Conservation (phyloP, 345 rosid species). For the Eutrema yunnanense region DNA sequence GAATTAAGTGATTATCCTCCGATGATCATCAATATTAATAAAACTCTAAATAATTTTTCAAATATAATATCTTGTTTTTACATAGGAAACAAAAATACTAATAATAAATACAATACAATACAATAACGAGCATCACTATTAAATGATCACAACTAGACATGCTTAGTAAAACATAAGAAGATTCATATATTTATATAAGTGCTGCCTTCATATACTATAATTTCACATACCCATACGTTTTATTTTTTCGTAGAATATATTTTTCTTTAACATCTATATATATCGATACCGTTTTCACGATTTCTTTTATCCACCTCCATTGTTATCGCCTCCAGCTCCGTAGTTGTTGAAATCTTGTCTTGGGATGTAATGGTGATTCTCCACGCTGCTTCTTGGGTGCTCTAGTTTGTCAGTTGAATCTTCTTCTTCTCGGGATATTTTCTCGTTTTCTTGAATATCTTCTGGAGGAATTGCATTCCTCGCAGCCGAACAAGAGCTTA, state of each 20-base stretch:
- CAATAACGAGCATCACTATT: neutral
- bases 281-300: neutral
- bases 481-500: slow-evolving; percentile 14
- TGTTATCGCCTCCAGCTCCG: slow-evolving; percentile 30
- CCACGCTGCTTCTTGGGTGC: slow-evolving; percentile 27
- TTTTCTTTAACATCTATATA: too few species aligned
- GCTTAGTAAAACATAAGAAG: neutral
- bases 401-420: slow-evolving; percentile 10
- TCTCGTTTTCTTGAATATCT: slow-evolving; percentile 1
- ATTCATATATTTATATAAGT: neutral
- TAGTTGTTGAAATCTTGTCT: slow-evolving; percentile 41
- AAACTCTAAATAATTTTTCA: too few species aligned
- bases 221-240: neutral
- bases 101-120: neutral
- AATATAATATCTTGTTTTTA: too few species aligned
- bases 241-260: neutral
- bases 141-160: neutral
- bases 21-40: too few species aligned
- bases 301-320: slow-evolving; percentile 25
- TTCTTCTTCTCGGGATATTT: neutral
- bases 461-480: neutral
- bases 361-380: slow-evolving; percentile 52
- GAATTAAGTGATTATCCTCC: too few species aligned
- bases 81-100: too few species aligned
- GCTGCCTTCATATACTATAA: neutral